phyloP scores from a whole-genome alignment of 176 grass and related monocot genomes.

The Raddia guianensis region DNA sequence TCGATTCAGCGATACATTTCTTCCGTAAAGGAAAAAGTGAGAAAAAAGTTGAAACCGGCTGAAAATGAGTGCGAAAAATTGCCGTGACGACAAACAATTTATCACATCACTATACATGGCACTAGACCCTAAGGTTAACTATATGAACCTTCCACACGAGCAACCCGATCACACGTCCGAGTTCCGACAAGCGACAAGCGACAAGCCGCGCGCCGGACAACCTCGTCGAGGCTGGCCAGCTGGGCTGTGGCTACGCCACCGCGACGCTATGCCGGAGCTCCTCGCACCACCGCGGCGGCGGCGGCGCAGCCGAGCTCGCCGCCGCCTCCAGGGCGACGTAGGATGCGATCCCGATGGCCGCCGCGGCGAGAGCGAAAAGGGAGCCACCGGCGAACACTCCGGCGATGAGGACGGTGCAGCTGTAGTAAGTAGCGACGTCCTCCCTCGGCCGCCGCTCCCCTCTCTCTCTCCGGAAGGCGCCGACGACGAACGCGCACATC shows the following conservation, averaged over 20 bases:
- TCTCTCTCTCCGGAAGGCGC: constrained; percentile 17
- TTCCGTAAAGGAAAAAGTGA: no score
- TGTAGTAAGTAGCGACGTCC: neutral
- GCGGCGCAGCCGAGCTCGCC: neutral
- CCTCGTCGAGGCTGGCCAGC: no score
- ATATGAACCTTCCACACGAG: no score
- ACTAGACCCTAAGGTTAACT: no score
- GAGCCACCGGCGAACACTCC: constrained; percentile 27
- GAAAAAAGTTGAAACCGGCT: no score
- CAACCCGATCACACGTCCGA: no score
- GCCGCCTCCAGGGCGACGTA: neutral
- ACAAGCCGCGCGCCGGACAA: neutral
- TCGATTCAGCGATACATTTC: no score
- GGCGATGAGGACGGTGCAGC: constrained; percentile 7
- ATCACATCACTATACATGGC: no score
- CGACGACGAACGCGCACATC: constrained; percentile 15
- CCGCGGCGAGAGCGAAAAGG: neutral
- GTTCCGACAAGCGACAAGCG: neutral
- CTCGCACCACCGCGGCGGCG: neutral
- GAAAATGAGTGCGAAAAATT: no score
- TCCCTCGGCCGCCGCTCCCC: neutral
- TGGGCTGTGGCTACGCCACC: neutral
- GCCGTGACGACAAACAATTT: no score
- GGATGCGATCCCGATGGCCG: constrained; percentile 27
- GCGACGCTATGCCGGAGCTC: neutral